phyloP scores from a whole-genome alignment of 495 filamentous ascomycete species.

The Pseudevernia furfuracea region DNA sequence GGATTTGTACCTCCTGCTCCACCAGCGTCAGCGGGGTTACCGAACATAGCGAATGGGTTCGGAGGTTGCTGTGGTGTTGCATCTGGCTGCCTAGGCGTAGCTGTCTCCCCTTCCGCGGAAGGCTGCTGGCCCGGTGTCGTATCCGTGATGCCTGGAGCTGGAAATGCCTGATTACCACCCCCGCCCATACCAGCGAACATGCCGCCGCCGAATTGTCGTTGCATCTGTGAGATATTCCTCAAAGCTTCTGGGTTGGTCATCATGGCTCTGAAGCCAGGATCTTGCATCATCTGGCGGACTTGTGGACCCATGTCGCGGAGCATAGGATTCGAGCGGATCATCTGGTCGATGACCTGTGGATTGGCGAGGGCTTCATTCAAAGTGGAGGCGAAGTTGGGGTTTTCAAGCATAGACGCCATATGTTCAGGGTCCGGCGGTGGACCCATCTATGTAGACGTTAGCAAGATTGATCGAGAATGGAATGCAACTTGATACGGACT shows the following conservation, averaged over 20 bases:
- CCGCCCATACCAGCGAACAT: conserved; percentile 39
- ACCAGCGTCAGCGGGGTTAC: conserved; percentile 25
- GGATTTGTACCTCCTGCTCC: conserved; percentile 50
- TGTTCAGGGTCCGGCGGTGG: conserved; percentile 72
- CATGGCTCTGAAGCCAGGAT: conserved; percentile 82
- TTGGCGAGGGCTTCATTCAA: conserved; percentile 95
- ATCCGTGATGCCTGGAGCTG: conserved; percentile 83
- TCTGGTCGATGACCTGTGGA: conserved; percentile 82
- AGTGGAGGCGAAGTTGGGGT: conserved; percentile 70
- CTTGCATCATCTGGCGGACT: conserved; percentile 74
- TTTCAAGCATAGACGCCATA: conserved; percentile 75
- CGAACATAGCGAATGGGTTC: conserved; percentile 31
- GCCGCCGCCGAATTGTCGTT: conserved; percentile 59
- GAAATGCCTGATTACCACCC: conserved; percentile 49
- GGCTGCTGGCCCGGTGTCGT: conserved; percentile 43
- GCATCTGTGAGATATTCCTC: conserved; percentile 71
- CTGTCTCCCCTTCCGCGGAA: conserved; percentile 28
- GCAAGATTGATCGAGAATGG: neutral
- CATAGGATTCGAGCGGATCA: conserved; percentile 83
- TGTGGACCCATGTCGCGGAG: conserved; percentile 75
- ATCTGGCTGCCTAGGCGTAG: conserved; percentile 32
- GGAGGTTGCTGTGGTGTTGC: conserved; percentile 29
- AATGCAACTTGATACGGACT: conserved; percentile 50
- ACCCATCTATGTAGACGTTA: conserved; percentile 62
- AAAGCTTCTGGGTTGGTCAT: conserved; percentile 87